phyloP scores from a whole-genome alignment of 2,329 filamentous ascomycete species.

The Sporothrix euskadiensis region DNA sequence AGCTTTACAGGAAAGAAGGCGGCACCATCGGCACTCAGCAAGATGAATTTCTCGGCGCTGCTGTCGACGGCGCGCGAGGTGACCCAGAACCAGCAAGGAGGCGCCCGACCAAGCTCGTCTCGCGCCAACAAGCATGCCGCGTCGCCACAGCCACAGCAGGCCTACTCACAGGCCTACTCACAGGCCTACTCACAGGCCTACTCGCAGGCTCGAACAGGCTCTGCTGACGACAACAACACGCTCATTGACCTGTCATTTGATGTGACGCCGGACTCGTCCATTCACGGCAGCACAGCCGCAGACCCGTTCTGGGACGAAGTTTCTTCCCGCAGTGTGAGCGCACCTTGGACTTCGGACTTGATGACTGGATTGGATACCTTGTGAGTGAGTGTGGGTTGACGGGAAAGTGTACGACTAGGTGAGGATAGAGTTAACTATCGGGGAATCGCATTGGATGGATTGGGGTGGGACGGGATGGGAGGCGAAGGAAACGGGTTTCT shows the following conservation, averaged over 20 bases:
- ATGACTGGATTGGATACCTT: slow-evolving; percentile 29
- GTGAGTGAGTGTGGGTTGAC: background rate
- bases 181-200: background rate
- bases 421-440: background rate
- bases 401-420: background rate
- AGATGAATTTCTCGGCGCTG: background rate
- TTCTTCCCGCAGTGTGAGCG: background rate
- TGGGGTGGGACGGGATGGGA: background rate
- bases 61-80: background rate
- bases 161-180: background rate
- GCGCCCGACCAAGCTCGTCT: background rate
- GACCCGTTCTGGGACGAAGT: background rate
- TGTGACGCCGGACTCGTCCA: background rate
- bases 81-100: background rate
- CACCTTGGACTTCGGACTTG: slow-evolving; percentile 27
- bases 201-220: background rate
- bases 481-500: background rate
- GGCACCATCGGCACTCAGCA: background rate
- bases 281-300: background rate
- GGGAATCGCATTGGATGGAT: background rate
- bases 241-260: slow-evolving; percentile 15
- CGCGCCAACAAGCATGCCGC: background rate
- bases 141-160: background rate
- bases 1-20: background rate
- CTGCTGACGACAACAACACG: background rate